These are phyloP conservation scores for Potentilla sterilis DNA, from an alignment of 306 rosid species.

Conservation along the genomic window DNA sequence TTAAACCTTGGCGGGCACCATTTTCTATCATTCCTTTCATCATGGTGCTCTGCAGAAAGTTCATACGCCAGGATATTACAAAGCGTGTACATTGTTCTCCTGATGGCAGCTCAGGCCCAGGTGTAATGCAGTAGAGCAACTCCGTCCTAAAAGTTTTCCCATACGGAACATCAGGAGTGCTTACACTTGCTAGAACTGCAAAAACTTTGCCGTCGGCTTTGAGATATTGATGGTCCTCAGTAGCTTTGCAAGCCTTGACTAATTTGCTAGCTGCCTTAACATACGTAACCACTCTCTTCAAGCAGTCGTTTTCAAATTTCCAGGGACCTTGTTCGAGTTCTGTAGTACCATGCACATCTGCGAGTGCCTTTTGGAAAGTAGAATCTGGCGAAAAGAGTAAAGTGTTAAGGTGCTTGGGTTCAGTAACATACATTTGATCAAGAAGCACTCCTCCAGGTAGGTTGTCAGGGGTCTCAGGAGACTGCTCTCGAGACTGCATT, in stretches of 20 bases:
- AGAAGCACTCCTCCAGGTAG: conserved; percentile 84
- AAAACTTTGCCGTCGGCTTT: conserved; percentile 80
- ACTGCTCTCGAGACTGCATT: conserved; percentile 59
- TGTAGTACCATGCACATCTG: conserved; percentile 68
- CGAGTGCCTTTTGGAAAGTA: conserved; percentile 49
- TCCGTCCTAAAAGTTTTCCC: conserved; percentile 76
- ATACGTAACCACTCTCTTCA: conserved; percentile 65
- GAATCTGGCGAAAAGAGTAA: conserved; percentile 64
- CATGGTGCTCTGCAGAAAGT: conserved; percentile 92
- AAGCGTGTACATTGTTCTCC: conserved; percentile 71
- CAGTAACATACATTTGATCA: conserved; percentile 64
- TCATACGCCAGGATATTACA: conserved; percentile 86
- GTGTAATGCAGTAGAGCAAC: conserved; percentile 69
- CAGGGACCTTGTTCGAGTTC: conserved; percentile 61
- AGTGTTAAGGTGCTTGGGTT: conserved; percentile 65
- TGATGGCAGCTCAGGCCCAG: conserved; percentile 83
- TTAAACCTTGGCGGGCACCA: conserved; percentile 89
- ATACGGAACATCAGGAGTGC: conserved; percentile 87
- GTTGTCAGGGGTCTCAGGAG: conserved; percentile 62
- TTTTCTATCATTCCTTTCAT: conserved; percentile 95
- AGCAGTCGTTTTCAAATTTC: conserved; percentile 59
- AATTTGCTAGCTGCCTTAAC: conserved; percentile 72
- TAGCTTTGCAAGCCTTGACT: conserved; percentile 71
- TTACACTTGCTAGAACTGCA: conserved; percentile 59
- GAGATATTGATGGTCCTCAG: conserved; percentile 78